These are phyloP conservation scores for Epichloe aotearoae DNA, from an alignment of 2,329 filamentous ascomycete species.

Conservation along the genomic window DNA sequence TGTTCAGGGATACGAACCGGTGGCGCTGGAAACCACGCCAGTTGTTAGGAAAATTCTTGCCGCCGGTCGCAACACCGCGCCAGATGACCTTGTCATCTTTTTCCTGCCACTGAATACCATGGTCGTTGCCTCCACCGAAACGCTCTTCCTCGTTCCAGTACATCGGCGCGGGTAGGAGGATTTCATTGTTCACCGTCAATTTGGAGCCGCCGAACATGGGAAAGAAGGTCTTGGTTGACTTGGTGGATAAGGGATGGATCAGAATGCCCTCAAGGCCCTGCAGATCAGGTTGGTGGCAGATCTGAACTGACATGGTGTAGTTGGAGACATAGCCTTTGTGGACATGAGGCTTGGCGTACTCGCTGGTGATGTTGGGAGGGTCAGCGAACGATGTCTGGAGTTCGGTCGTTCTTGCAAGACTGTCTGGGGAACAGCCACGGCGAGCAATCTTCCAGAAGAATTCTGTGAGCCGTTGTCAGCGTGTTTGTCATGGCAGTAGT, in stretches of 20 bases:
- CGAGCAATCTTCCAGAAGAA: constrained; percentile 45
- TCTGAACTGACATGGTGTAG: constrained; percentile 44
- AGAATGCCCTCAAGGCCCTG: constrained; percentile 51
- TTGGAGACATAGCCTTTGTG: constrained; percentile 48
- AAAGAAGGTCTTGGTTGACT: constrained; percentile 43
- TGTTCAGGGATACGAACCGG: constrained; percentile 61
- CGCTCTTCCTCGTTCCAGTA: constrained; percentile 52
- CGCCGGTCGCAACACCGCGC: constrained; percentile 56
- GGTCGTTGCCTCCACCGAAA: constrained; percentile 43
- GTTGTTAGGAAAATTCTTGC: constrained; percentile 42
- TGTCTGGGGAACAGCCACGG: constrained; percentile 49
- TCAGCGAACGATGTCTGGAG: constrained; percentile 30
- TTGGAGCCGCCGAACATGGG: constrained; percentile 60
- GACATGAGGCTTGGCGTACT: constrained; percentile 34
- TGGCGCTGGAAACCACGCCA: constrained; percentile 66
- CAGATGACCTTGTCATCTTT: constrained; percentile 44
- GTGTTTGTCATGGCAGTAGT: no score
- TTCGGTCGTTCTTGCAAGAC: constrained; percentile 38
- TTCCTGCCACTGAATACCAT: constrained; percentile 41
- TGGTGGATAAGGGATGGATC: constrained; percentile 44
- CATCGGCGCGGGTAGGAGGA: constrained; percentile 55
- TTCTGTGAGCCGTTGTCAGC: constrained; percentile 17
- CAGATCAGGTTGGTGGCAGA: constrained; percentile 54
- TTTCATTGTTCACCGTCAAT: constrained; percentile 55
- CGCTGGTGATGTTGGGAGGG: constrained; percentile 31